phyloP scores from a whole-genome alignment of 345 rosid species.

The Pistacia atlantica region DNA sequence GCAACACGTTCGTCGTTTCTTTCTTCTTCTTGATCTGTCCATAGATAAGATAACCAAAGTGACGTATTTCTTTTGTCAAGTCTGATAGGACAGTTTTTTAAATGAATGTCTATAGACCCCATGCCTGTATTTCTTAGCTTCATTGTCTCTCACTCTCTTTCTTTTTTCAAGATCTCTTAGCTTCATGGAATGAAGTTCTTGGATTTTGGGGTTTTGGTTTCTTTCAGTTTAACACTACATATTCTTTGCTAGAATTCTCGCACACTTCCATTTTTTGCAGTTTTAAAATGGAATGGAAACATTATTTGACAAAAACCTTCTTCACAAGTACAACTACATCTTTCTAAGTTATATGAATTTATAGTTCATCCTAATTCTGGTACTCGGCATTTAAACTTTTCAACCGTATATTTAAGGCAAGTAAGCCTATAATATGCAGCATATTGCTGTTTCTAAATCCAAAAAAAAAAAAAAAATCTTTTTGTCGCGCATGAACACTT shows the following conservation, averaged over 20 bases:
- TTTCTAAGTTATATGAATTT: not conserved
- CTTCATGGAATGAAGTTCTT: not conserved
- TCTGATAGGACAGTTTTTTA: constrained; percentile 8
- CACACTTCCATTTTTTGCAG: too few relatives aligned
- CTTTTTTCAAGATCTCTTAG: not conserved
- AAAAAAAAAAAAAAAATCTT: too few relatives aligned
- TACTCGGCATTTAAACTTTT: too few relatives aligned
- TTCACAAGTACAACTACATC: not conserved
- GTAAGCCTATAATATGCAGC: too few relatives aligned
- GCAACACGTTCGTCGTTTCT: constrained; percentile 11
- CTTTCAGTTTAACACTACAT: too few relatives aligned
- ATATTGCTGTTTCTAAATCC: too few relatives aligned
- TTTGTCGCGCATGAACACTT: too few relatives aligned
- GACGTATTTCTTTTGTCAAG: not conserved
- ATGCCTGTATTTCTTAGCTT: not conserved
- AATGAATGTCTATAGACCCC: constrained; percentile 10
- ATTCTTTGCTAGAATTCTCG: too few relatives aligned
- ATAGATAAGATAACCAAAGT: not conserved
- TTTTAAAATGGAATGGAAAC: not conserved
- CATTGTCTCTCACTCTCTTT: not conserved
- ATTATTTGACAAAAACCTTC: not conserved
- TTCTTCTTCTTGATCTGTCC: not conserved
- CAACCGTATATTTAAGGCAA: too few relatives aligned
- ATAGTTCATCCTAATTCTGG: too few relatives aligned
- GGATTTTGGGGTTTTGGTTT: not conserved